Evolutionary conservation across 2,329 filamentous ascomycete genomes (phyloP).

Genomic region (Apiospora rasikravindrae): DNA sequence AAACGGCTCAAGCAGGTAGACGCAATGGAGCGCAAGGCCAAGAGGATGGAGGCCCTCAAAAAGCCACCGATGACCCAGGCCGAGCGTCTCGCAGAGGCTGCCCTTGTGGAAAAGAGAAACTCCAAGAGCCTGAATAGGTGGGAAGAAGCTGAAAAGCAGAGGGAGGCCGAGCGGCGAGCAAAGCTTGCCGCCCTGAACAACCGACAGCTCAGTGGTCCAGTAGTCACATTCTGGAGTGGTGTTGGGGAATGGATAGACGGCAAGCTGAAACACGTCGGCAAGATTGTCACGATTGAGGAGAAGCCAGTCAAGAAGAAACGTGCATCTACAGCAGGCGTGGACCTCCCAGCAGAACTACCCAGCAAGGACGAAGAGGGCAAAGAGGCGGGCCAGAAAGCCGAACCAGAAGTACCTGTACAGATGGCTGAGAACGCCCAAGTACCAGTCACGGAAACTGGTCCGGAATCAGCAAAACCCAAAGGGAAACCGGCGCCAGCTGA

Average conservation of each 20-base stretch:
- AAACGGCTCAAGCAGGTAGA: conserved; percentile 73
- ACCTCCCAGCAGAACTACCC: conserved; percentile 19
- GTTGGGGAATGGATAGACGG: conserved; percentile 80
- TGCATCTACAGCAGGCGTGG: conserved; percentile 39
- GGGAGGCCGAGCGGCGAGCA: conserved; percentile 81
- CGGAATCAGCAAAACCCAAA: background rate
- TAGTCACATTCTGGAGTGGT: conserved; percentile 94
- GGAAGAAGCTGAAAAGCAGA: conserved; percentile 90
- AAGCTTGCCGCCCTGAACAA: conserved; percentile 89
- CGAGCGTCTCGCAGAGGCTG: conserved; percentile 82
- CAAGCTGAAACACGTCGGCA: conserved; percentile 73
- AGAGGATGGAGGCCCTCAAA: conserved; percentile 74
- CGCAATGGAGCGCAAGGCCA: conserved; percentile 70
- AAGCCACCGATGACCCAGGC: conserved; percentile 86
- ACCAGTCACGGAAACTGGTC: background rate
- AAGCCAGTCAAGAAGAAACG: conserved; percentile 59
- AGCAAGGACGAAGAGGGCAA: conserved; percentile 5
- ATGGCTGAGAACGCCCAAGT: background rate
- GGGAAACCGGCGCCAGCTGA: background rate
- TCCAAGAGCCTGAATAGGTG: conserved; percentile 89
- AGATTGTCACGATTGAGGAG: conserved; percentile 66
- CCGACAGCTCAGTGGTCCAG: conserved; percentile 83
- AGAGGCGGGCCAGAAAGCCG: background rate
- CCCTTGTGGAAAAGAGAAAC: conserved; percentile 82
- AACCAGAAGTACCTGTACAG: background rate